phyloP scores from a whole-genome alignment of 2,329 filamentous ascomycete species.

The Setomelanomma holmii region DNA sequence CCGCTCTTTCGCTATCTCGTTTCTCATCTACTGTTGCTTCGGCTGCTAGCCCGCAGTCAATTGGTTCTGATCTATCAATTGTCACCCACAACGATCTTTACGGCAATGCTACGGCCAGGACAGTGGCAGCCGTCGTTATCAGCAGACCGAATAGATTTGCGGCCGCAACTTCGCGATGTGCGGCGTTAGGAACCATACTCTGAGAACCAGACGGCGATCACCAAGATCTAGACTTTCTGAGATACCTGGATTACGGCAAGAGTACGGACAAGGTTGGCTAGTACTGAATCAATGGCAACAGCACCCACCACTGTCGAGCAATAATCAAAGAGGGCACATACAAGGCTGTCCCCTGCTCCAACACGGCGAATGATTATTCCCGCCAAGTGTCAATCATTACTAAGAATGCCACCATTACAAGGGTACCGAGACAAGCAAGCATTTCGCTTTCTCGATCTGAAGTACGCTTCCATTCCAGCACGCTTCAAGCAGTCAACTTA shows the following conservation, averaged over 20 bases:
- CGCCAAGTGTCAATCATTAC: slow-evolving; percentile 26
- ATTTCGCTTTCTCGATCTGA: slow-evolving; percentile 61
- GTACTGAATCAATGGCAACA: slow-evolving; percentile 28
- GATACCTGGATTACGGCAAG: slow-evolving; percentile 27
- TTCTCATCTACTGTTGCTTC: slow-evolving; percentile 14
- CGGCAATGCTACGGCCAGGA: slow-evolving; percentile 28
- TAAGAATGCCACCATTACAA: slow-evolving; percentile 25
- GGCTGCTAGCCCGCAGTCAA: slow-evolving; percentile 29
- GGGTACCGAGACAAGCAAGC: slow-evolving; percentile 55
- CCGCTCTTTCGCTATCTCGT: slow-evolving; percentile 9
- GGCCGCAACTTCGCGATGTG: slow-evolving; percentile 22
- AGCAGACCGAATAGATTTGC: slow-evolving; percentile 15
- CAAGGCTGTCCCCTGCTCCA: slow-evolving; percentile 33
- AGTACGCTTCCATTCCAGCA: slow-evolving; percentile 55
- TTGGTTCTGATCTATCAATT: slow-evolving; percentile 39
- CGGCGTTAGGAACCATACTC: slow-evolving; percentile 26
- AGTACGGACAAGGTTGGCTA: slow-evolving; percentile 11
- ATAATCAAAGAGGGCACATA: slow-evolving; percentile 26
- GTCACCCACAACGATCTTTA: slow-evolving; percentile 40
- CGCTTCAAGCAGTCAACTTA: slow-evolving; percentile 57
- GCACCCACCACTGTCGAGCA: slow-evolving; percentile 22
- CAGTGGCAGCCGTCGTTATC: slow-evolving; percentile 24
- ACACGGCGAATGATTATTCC: slow-evolving; percentile 22
- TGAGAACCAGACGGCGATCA: slow-evolving; percentile 21
- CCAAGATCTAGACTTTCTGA: slow-evolving; percentile 21